These are phyloP conservation scores for Eimeria falciformis DNA, from an alignment of 169 alveolate genomes.

Conservation along the genomic window DNA sequence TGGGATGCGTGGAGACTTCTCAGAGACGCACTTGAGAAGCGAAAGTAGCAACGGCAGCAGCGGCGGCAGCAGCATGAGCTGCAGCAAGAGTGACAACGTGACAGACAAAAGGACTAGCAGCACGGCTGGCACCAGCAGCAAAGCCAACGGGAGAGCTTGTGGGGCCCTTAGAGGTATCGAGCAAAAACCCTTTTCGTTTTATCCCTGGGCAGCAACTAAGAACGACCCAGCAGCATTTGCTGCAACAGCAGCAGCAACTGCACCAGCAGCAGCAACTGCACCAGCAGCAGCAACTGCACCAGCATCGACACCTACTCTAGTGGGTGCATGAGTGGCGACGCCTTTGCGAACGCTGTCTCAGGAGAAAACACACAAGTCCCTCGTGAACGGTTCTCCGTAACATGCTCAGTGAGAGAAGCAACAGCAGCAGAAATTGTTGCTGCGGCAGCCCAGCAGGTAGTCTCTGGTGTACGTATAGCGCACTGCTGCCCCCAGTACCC, in stretches of 20 bases:
- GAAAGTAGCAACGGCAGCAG: constrained; percentile 11
- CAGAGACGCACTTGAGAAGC: constrained; percentile 23
- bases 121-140: constrained; percentile 24
- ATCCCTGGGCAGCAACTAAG: constrained; percentile 58
- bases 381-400: no score
- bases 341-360: neutral
- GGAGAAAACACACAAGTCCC: no score
- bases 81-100: constrained; percentile 5
- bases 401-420: no score
- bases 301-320: constrained; percentile 31
- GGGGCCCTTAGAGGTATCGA: constrained; percentile 35
- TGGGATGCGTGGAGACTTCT: constrained; percentile 33
- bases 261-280: constrained; percentile 28
- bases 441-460: no score
- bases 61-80: constrained; percentile 34
- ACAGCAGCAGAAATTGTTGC: no score
- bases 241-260: constrained; percentile 16
- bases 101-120: neutral
- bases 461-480: no score
- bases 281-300: constrained; percentile 27
- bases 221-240: constrained; percentile 39
- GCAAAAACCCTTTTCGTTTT: neutral
- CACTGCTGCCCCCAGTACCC: no score
- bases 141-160: neutral
- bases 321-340: neutral